Percentiles rank a stretch among this genome's conserved stretches.
Conservation (phyloP, 2,329 filamentous ascomycete genomes). For the Septoria linicola region DNA sequence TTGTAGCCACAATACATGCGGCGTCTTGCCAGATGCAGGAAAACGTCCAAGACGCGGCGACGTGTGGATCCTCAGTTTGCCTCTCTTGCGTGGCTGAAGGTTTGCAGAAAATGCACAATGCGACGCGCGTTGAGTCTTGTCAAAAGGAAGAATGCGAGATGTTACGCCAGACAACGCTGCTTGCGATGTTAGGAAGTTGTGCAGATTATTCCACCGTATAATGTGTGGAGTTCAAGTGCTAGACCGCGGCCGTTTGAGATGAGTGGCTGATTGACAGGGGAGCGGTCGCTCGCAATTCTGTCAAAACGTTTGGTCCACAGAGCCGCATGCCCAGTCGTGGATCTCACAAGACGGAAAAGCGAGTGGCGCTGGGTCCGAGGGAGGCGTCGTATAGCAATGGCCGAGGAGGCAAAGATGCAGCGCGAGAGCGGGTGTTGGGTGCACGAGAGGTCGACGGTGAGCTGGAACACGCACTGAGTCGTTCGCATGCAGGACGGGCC, state of each 20-base stretch:
- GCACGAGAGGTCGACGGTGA: background rate
- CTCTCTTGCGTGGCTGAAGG: conserved; percentile 14
- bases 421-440: background rate
- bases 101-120: conserved; percentile 1
- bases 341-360: background rate
- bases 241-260: conserved; percentile 18
- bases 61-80: conserved; percentile 6
- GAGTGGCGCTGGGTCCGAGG: background rate
- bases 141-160: no score
- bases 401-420: background rate
- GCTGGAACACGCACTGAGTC: background rate
- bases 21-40: conserved; percentile 18
- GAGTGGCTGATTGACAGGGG: conserved; percentile 17
- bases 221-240: conserved; percentile 1
- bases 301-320: conserved; percentile 17
- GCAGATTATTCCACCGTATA: background rate
- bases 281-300: conserved; percentile 22
- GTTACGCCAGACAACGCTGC: no score
- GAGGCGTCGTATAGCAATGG: background rate
- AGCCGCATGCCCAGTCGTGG: background rate
- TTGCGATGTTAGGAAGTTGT: no score
- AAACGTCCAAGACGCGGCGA: conserved; percentile 11
- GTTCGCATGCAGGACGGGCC: background rate
- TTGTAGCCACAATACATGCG: conserved; percentile 4
- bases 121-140: background rate